Conservation (phyloP, 1,284 basidiomycete species). For the Inonotus obliquus region DNA sequence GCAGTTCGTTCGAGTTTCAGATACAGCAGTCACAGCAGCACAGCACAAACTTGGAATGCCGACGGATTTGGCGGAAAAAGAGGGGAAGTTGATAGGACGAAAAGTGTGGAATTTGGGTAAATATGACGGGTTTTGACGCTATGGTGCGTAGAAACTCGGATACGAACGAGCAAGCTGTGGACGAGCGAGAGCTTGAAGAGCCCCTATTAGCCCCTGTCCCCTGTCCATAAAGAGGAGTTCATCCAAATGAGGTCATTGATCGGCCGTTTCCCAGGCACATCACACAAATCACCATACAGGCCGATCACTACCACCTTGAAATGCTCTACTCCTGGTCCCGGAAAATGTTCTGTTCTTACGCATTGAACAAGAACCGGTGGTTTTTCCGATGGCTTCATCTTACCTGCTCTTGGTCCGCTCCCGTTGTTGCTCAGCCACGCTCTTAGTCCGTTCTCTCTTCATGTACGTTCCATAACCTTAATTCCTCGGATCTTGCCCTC, state of each 20-base stretch:
- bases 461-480: no score
- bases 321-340: no score
- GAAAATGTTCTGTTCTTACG: no score
- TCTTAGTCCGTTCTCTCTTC: not conserved
- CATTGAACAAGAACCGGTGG: no score
- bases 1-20: not conserved
- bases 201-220: constrained; percentile 3
- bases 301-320: not conserved
- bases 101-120: no score
- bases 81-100: not conserved
- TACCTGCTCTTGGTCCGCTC: not conserved
- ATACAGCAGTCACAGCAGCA: not conserved
- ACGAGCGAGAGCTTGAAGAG: not conserved
- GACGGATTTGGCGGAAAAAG: not conserved
- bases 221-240: no score
- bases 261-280: not conserved
- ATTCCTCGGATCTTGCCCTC: no score
- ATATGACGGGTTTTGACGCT: not conserved
- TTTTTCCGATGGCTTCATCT: no score
- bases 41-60: not conserved
- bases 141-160: not conserved
- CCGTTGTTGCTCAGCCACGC: not conserved
- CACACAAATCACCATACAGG: not conserved
- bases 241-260: constrained; percentile 11
- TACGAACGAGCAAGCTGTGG: constrained; percentile 1